Evolutionary conservation across 257 asterid genomes (phyloP), one percentile per base, ranked within the genome.

Genomic region (Solanum chmielewskii): DNA sequence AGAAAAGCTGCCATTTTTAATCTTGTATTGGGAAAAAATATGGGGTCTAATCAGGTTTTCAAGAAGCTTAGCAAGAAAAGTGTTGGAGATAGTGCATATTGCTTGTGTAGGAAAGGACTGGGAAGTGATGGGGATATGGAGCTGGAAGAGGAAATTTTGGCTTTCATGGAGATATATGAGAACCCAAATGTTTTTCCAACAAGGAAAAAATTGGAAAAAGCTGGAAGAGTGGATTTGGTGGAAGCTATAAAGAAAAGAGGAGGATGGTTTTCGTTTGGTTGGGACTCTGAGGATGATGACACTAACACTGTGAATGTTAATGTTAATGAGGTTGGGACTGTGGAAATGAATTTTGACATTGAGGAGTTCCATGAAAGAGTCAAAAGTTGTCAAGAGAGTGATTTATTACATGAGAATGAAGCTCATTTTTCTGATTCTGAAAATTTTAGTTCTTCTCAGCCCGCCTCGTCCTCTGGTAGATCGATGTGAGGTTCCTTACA

Each of bases 251-350:
- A 77, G 93, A 90, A 88, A 85, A 93, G 85, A 86, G 98, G 98
- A 56, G 98, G 99, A 45, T 97, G 99, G 99, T 92, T 86, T 90
- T 93, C 93, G 11, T 89, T 96, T 70, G 99, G 99, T 25, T 96
- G 99, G 99, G 96, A 92, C 35, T 62, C 87, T 15, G 91, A 88
- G 35, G 92, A 90, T 18, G 96, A 85, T 13, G 91, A 87, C 20
- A 88, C 80, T 85, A 92, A 44, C 83, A 90, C 62, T 9, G 90
- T 45, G 71, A n/a, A 29, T 18, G 92, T 84, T 66, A 87, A n/a
- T 18, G 91, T 84, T 66, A 87, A 87, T 64, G 92, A 89, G 81
- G 86, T 52, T 75, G 89, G 86, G 74, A 75, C 16, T 27, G 35
- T 81, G 41, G 87, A 39, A 25, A 64, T 71, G 62, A 90, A 88